Conservation (phyloP, 148 eudicot genomes). For the Cornus florida region DNA sequence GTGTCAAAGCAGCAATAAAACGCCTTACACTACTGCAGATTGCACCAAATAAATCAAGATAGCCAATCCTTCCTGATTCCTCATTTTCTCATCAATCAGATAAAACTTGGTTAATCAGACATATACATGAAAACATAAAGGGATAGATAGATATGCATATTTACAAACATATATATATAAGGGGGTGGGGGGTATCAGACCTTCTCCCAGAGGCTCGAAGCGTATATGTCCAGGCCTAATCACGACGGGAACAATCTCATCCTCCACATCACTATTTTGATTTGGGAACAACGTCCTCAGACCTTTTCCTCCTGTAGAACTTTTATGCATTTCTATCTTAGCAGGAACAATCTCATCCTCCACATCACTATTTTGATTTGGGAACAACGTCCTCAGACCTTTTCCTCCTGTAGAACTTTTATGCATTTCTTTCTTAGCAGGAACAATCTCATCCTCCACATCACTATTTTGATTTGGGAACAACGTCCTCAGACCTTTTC, state of each 20-base stretch:
- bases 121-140: background rate
- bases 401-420: slow-evolving; percentile 17
- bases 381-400: slow-evolving; percentile 2
- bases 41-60: background rate
- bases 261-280: slow-evolving; percentile 47
- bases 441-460: slow-evolving; percentile 59
- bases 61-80: slow-evolving; percentile 1
- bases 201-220: slow-evolving; percentile 67
- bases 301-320: slow-evolving; percentile 19
- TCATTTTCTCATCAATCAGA: background rate
- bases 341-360: slow-evolving; percentile 69
- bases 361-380: slow-evolving; percentile 38
- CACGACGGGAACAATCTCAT: slow-evolving; percentile 63
- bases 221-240: slow-evolving; percentile 91
- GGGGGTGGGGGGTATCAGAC: slow-evolving; percentile 21
- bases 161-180: background rate
- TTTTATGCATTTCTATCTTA: no score
- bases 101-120: background rate
- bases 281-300: slow-evolving; percentile 8
- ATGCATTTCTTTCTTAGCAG: slow-evolving; percentile 11
- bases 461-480: slow-evolving; percentile 35
- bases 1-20: no score
- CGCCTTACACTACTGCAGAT: background rate
- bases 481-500: slow-evolving; percentile 11
- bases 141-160: background rate